phyloP scores from a whole-genome alignment of 148 eudicot genomes.

The Silene latifolia region DNA sequence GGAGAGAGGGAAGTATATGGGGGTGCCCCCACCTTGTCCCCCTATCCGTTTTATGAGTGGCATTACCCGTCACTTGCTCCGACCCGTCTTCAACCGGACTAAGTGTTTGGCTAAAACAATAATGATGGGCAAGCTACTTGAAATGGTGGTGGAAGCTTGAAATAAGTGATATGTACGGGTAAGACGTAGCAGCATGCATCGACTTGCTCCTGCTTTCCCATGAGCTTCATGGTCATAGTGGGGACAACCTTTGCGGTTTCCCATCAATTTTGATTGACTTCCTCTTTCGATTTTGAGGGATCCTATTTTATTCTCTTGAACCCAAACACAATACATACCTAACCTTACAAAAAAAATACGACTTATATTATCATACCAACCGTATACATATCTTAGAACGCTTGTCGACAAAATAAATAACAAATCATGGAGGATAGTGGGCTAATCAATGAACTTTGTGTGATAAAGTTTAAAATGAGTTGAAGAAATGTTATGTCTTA shows the following conservation, averaged over 20 bases:
- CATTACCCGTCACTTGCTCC: too few species aligned
- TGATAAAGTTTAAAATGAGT: not conserved
- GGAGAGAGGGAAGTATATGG: too few species aligned
- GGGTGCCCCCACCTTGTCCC: too few species aligned
- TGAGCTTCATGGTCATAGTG: not conserved
- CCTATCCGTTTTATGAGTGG: too few species aligned
- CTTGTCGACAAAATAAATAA: not conserved
- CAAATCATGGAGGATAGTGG: not conserved
- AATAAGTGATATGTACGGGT: conserved; percentile 14
- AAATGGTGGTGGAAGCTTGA: conserved; percentile 20
- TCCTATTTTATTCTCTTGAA: not conserved
- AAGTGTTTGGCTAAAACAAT: too few species aligned
- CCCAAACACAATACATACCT: not conserved
- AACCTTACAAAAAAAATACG: not conserved
- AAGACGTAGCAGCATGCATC: conserved; percentile 19
- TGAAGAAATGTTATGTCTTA: too few species aligned
- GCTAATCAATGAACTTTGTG: not conserved
- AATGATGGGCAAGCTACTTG: not conserved
- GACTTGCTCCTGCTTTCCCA: conserved; percentile 4
- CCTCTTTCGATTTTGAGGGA: not conserved
- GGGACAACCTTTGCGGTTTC: conserved; percentile 2
- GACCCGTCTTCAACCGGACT: too few species aligned
- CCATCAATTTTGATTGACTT: conserved; percentile 1
- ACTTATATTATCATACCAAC: not conserved
- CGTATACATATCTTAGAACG: too few species aligned